phyloP scores from a whole-genome alignment of 2,329 filamentous ascomycete species.

The Fusarium sp. region DNA sequence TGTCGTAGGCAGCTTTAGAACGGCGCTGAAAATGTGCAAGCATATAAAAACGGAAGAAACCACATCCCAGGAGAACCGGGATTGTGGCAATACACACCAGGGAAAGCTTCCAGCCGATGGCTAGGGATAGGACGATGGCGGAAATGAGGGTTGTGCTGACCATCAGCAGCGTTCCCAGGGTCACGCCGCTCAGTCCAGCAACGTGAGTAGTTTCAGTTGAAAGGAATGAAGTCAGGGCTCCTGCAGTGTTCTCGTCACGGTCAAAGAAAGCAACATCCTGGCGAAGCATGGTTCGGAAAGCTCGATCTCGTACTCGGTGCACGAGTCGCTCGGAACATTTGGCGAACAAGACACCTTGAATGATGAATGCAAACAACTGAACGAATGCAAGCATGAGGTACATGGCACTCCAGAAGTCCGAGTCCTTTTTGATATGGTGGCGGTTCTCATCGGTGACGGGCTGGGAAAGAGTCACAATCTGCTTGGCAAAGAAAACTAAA shows the following conservation, averaged over 20 bases:
- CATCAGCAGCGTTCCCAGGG: conserved; percentile 86
- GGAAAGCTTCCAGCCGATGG: conserved; percentile 88
- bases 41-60: conserved; percentile 91
- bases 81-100: conserved; percentile 85
- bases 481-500: conserved; percentile 89
- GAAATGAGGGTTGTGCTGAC: conserved; percentile 83
- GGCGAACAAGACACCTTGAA: conserved; percentile 82
- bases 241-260: conserved; percentile 87
- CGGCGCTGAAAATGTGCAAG: conserved; percentile 83
- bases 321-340: conserved; percentile 89
- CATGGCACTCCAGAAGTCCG: conserved; percentile 91
- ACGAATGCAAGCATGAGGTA: conserved; percentile 86
- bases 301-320: conserved; percentile 82
- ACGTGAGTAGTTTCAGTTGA: conserved; percentile 92
- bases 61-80: conserved; percentile 81
- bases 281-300: conserved; percentile 89
- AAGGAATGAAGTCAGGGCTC: conserved; percentile 88
- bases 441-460: conserved; percentile 64
- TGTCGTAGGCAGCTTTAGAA: conserved; percentile 83
- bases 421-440: conserved; percentile 72
- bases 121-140: conserved; percentile 77
- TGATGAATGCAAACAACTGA: conserved; percentile 75
- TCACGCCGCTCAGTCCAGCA: conserved; percentile 87
- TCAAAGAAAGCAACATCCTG: conserved; percentile 97
- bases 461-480: conserved; percentile 77